Evolutionary conservation across 495 filamentous ascomycete genomes (phyloP).

Genomic region (Glarea lozoyensis): DNA sequence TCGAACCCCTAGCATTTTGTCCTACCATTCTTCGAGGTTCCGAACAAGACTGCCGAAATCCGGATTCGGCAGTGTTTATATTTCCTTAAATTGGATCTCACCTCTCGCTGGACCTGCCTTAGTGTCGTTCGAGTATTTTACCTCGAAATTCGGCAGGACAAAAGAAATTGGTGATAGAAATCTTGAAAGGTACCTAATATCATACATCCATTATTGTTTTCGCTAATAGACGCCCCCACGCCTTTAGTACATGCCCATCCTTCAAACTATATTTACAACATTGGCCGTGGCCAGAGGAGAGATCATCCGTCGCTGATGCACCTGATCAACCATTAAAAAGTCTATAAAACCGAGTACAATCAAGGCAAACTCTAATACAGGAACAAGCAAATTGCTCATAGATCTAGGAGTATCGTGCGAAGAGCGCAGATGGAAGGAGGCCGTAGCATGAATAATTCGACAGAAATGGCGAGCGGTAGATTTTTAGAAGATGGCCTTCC

Average conservation of each 20-base stretch:
- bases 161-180: too few relatives aligned
- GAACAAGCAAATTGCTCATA: constrained; percentile 5
- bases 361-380: constrained; percentile 18
- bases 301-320: constrained; percentile 25
- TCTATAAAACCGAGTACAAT: constrained; percentile 19
- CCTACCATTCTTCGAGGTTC: too few relatives aligned
- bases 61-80: too few relatives aligned
- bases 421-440: background rate
- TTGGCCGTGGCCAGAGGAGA: constrained; percentile 19
- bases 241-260: constrained; percentile 12
- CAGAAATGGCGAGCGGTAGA: background rate
- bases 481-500: constrained; percentile 45
- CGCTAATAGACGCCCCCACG: constrained; percentile 8
- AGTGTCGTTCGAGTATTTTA: too few relatives aligned
- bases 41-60: too few relatives aligned
- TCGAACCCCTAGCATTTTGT: too few relatives aligned
- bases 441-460: background rate
- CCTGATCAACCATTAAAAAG: constrained; percentile 12
- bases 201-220: constrained; percentile 9
- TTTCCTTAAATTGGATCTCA: too few relatives aligned
- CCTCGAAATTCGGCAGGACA: too few relatives aligned
- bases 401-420: background rate
- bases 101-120: too few relatives aligned
- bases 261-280: constrained; percentile 20
- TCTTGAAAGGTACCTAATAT: background rate